Evolutionary conservation across 139 green algal genomes (phyloP).

Genomic region (Chlorella vulgaris): DNA sequence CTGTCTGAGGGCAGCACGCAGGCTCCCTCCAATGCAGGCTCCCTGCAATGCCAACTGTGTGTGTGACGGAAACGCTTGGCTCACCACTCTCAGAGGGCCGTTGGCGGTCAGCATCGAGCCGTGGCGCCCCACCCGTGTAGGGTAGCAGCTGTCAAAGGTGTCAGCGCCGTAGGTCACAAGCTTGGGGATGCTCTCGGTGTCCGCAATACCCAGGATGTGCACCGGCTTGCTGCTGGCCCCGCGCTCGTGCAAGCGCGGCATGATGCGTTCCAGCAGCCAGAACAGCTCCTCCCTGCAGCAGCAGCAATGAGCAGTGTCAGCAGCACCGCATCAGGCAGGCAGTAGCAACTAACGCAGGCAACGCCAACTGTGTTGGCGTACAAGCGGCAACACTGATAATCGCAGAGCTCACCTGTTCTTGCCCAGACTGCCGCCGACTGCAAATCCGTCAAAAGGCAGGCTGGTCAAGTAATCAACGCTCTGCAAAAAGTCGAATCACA

Average conservation of each 20-base stretch:
- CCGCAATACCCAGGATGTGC: conserved; percentile 62
- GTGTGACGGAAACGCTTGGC: background rate
- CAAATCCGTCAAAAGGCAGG: conserved; percentile 60
- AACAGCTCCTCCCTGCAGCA: conserved; percentile 42
- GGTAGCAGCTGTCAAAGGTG: conserved; percentile 58
- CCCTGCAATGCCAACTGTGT: background rate
- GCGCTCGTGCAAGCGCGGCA: conserved; percentile 42
- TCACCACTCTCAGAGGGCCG: conserved; percentile 34
- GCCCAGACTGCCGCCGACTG: conserved; percentile 58
- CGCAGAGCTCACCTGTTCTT: conserved; percentile 32
- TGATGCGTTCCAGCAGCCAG: conserved; percentile 48
- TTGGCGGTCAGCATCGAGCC: conserved; percentile 42
- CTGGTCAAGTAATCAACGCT: conserved; percentile 50
- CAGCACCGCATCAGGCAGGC: background rate
- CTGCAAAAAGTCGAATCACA: too few relatives aligned
- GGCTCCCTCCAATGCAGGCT: background rate
- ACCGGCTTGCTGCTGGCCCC: conserved; percentile 32
- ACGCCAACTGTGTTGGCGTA: background rate
- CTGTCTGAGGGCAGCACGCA: too few relatives aligned
- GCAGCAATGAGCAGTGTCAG: background rate
- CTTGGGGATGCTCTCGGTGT: conserved; percentile 42
- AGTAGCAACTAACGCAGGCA: background rate
- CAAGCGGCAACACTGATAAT: background rate
- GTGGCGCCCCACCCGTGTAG: conserved; percentile 48
- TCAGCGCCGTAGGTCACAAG: conserved; percentile 32